Conservation (phyloP, 2,329 filamentous ascomycete genomes). For the Samsoniella hepiali region DNA sequence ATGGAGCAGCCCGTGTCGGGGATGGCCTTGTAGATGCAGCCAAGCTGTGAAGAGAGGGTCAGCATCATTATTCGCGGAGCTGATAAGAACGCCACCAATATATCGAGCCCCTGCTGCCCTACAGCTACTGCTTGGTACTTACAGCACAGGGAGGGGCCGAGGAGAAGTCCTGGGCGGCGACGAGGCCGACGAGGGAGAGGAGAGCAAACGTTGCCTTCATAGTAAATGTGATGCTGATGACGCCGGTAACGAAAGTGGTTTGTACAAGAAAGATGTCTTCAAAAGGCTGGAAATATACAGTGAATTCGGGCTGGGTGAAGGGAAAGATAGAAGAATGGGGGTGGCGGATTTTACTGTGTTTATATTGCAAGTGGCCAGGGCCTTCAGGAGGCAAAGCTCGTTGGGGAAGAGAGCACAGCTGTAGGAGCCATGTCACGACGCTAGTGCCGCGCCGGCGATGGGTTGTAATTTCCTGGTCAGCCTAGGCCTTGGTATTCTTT, state of each 20-base stretch:
- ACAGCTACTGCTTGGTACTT: background rate
- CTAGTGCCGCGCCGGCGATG: background rate
- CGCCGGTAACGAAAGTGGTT: background rate
- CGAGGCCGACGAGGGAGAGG: background rate
- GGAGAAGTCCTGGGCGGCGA: background rate
- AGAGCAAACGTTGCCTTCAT: constrained; percentile 2
- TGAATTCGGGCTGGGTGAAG: background rate
- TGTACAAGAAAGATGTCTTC: too few species aligned
- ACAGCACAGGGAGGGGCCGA: background rate
- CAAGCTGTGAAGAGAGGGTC: background rate
- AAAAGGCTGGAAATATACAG: background rate
- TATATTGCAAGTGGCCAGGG: background rate
- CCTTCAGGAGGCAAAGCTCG: too few species aligned
- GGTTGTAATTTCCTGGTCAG: background rate
- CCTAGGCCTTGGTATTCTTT: too few species aligned
- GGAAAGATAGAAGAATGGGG: background rate
- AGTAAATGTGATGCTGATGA: background rate
- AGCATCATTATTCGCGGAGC: background rate
- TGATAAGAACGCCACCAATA: background rate
- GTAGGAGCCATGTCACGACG: background rate
- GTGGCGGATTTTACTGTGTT: background rate
- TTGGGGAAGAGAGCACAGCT: background rate
- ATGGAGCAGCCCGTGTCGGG: constrained; percentile 4
- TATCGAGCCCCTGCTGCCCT: too few species aligned
- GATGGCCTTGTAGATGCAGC: constrained; percentile 4